Evolutionary conservation across 1,139 yeast species (phyloP).

Genomic region (Wickerhamomyces sp.): DNA sequence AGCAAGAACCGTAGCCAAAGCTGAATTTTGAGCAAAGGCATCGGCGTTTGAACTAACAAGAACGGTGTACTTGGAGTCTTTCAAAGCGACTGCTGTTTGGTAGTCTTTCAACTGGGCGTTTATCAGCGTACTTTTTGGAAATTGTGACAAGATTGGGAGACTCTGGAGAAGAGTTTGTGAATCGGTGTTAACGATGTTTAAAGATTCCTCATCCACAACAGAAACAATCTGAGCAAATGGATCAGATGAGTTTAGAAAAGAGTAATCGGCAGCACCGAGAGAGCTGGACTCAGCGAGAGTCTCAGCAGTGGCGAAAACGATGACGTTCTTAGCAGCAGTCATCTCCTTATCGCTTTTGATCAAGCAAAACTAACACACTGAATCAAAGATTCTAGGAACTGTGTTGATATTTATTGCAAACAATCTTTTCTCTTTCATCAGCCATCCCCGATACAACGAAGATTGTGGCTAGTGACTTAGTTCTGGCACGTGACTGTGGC

Average conservation of each 20-base stretch:
- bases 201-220: background rate
- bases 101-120: slow-evolving; percentile 64
- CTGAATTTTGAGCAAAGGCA: slow-evolving; percentile 48
- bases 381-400: too few relatives aligned
- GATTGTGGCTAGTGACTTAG: slow-evolving; percentile 1
- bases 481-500: slow-evolving; percentile 2
- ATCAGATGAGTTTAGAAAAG: slow-evolving; percentile 1
- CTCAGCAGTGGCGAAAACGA: slow-evolving; percentile 1
- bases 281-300: background rate
- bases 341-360: background rate
- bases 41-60: slow-evolving; percentile 56
- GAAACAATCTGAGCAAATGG: background rate
- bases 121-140: slow-evolving; percentile 43
- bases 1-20: slow-evolving; percentile 56
- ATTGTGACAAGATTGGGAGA: slow-evolving; percentile 54
- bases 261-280: background rate
- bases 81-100: slow-evolving; percentile 43
- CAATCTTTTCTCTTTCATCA: background rate
- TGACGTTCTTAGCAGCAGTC: background rate
- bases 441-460: background rate
- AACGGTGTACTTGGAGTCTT: slow-evolving; percentile 62
- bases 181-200: slow-evolving; percentile 35
- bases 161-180: slow-evolving; percentile 50
- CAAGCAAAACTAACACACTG: too few relatives aligned
- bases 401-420: too few relatives aligned